Evolutionary conservation across 1,139 yeast species (phyloP).

Genomic region (Candida sanyaensis): DNA sequence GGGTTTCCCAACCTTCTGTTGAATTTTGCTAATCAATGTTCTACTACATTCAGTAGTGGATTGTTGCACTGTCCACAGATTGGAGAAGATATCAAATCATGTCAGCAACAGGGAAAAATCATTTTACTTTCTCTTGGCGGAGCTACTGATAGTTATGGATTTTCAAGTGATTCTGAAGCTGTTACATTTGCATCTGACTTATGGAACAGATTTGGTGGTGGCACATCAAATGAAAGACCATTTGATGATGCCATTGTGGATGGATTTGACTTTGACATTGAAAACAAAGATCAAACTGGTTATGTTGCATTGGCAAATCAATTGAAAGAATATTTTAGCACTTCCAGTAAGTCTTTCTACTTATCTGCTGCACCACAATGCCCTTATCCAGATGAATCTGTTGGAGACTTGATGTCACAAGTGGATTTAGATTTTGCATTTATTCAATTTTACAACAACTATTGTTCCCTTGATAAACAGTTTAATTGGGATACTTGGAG

Average conservation of each 20-base stretch:
- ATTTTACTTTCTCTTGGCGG: constrained; percentile 77
- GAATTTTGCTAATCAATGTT: constrained; percentile 70
- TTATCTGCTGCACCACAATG: constrained; percentile 93
- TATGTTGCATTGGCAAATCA: constrained; percentile 59
- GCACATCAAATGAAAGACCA: constrained; percentile 61
- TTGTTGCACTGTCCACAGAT: constrained; percentile 58
- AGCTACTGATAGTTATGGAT: constrained; percentile 73
- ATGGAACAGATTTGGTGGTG: constrained; percentile 87
- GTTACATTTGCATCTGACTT: constrained; percentile 65
- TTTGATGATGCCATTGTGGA: constrained; percentile 53
- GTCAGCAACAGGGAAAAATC: constrained; percentile 74
- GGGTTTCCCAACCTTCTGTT: constrained; percentile 51
- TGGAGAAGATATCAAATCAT: constrained; percentile 68
- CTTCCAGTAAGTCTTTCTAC: constrained; percentile 60
- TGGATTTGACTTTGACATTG: constrained; percentile 45
- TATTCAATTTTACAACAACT: constrained; percentile 87
- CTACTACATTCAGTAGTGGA: constrained; percentile 52
- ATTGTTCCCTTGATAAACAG: constrained; percentile 51
- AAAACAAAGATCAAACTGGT: constrained; percentile 46
- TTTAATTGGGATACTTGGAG: constrained; percentile 31
- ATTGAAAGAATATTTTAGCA: constrained; percentile 54
- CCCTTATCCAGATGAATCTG: constrained; percentile 79
- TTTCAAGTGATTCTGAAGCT: constrained; percentile 60
- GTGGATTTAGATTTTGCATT: constrained; percentile 77
- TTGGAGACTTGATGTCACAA: constrained; percentile 61